Conservation (phyloP, 2,329 filamentous ascomycete species). For the Aspergillus sp. region DNA sequence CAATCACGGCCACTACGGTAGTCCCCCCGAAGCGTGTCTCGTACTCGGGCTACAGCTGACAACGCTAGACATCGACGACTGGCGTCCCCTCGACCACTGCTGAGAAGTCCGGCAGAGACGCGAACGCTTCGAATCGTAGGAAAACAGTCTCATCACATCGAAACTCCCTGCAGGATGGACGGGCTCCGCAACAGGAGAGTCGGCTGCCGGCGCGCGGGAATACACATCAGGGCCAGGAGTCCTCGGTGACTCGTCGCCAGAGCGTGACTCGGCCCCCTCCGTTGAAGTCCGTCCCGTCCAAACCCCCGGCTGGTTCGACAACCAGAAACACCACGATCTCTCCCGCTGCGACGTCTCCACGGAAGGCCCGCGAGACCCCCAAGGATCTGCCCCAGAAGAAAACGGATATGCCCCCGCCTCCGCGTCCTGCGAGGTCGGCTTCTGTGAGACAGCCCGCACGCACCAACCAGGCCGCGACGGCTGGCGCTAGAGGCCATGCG, state of each 20-base stretch:
- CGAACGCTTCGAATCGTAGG: slow-evolving; percentile 12
- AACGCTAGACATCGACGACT: slow-evolving; percentile 3
- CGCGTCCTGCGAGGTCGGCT: slow-evolving; percentile 26
- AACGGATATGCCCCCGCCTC: slow-evolving; percentile 25
- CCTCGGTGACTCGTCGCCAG: slow-evolving; percentile 15
- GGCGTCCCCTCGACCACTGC: slow-evolving; percentile 9
- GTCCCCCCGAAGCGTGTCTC: slow-evolving; percentile 4
- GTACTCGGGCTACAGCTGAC: slow-evolving; percentile 7
- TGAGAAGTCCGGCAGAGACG: slow-evolving; percentile 7
- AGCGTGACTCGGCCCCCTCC: slow-evolving; percentile 21
- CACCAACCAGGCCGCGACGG: slow-evolving; percentile 10
- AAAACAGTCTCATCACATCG: slow-evolving; percentile 26
- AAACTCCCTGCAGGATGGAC: slow-evolving; percentile 14
- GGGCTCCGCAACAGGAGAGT: slow-evolving; percentile 9
- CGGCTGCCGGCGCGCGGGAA: slow-evolving; percentile 11
- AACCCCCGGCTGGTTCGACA: slow-evolving; percentile 7
- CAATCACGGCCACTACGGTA: slow-evolving; percentile 4
- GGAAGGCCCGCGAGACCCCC: slow-evolving; percentile 11
- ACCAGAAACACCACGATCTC: slow-evolving; percentile 9
- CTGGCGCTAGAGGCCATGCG: slow-evolving; percentile 17
- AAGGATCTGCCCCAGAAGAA: slow-evolving; percentile 16
- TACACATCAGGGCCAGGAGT: not conserved
- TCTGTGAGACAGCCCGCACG: slow-evolving; percentile 27
- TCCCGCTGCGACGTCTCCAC: slow-evolving; percentile 16
- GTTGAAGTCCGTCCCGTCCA: slow-evolving; percentile 8